Base-by-base conservation (phyloP, 345 rosid species). In the Gossypium mustelinum region DNA sequence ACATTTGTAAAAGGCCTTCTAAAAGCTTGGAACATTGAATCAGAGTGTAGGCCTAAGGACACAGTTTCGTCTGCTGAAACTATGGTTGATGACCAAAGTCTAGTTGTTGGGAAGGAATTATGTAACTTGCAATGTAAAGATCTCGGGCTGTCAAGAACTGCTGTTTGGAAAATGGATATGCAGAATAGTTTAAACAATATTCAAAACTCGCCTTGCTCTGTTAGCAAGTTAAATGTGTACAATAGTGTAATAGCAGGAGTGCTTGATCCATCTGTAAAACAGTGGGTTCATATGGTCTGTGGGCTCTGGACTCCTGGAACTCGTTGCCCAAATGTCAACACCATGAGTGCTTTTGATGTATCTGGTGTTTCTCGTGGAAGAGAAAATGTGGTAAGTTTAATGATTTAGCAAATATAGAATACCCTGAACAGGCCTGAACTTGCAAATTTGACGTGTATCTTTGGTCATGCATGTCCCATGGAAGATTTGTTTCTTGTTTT, bases 261-360 rank as follows among this genome's bases (percentile, higher is more conserved):
- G 34, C 72, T 68, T 65, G 86, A 86, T 82, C 73, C 84, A 52
- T 78, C 81, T 69, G 81, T 81, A 47, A 86, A 81, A 81, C 89
- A 83, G 74, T 86, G 89, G 89, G 80, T 86, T 75, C 89, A 86
- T 80, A 83, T 82, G 86, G 89, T 86, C 61, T 86, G 89, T 81
- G 86, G 86, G 44, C 89, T 86, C 72, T 86, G 89, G 89, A 86
- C 85, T 9, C 84, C 89, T 20, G 86, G 80, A 60, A 86, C 89
- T 44, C 78, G 86, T 47, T 86, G 89, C 67, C 86, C 86, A 65
- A 86, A 86, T 45, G 89, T 86, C 51, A 76, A 83, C 70, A 83
- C 89, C 62, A 86, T 86, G 86, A 81, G 86, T 75, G 82, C 89
- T 58, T 86, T 86, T 80, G 89, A 86, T 77, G 89, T 86, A 39